Conservation (phyloP, 257 asterid genomes). For the Ilex asprella region DNA sequence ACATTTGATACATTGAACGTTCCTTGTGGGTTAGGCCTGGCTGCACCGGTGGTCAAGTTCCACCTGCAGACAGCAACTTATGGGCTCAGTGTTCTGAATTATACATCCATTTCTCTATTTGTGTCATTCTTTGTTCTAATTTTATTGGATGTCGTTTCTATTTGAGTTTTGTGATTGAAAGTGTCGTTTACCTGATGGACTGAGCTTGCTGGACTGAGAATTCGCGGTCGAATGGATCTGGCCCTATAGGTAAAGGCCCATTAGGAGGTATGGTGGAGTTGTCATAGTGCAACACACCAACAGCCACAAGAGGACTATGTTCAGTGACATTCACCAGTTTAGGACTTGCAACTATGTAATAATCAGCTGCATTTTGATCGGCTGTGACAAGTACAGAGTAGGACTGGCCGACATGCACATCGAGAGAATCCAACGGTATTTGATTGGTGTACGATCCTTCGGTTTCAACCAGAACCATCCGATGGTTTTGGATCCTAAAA, state of each 20-base stretch:
- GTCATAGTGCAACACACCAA: slow-evolving; percentile 56
- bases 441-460: slow-evolving; percentile 64
- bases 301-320: slow-evolving; percentile 26
- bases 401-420: slow-evolving; percentile 72
- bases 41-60: slow-evolving; percentile 58
- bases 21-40: slow-evolving; percentile 75
- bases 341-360: slow-evolving; percentile 59
- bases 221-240: slow-evolving; percentile 39
- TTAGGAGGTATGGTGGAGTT: slow-evolving; percentile 27
- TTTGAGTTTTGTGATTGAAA: too few species aligned
- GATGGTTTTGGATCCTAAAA: slow-evolving; percentile 55
- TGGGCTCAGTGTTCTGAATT: background rate
- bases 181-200: slow-evolving; percentile 36
- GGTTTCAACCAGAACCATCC: slow-evolving; percentile 52
- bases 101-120: background rate
- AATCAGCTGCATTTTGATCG: slow-evolving; percentile 38
- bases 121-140: too few species aligned
- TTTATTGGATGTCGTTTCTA: too few species aligned
- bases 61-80: slow-evolving; percentile 23
- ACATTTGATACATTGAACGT: slow-evolving; percentile 60
- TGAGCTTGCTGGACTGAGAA: slow-evolving; percentile 53
- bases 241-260: slow-evolving; percentile 61
- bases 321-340: slow-evolving; percentile 22
- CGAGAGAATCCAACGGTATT: slow-evolving; percentile 38
- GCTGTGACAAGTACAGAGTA: slow-evolving; percentile 63